Evolutionary conservation across 169 alveolate species (phyloP), one percentile per base, ranked within the genome.

Genomic region (Hammondia hammondi): DNA sequence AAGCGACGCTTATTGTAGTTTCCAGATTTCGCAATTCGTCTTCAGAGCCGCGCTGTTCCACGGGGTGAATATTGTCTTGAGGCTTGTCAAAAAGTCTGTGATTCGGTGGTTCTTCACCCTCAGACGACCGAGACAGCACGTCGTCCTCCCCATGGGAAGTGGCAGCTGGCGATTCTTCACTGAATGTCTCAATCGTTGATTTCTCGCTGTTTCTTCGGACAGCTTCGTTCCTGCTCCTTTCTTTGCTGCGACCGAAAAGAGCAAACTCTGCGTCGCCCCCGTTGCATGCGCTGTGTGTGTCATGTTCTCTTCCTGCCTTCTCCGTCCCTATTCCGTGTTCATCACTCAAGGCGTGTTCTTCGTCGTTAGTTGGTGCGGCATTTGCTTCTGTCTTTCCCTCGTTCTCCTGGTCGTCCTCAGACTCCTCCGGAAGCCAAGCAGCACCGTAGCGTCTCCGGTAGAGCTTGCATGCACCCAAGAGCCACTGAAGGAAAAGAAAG

Each of bases 401-500:
- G 43, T 10, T 17, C 85, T 35, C 85, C 48, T 9, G 46, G 0
- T 73, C 85, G 1, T 73, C 52, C 43, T 24, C 85, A 37, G 48
- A 35, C 14, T 73, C 85, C 24, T 10, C 43, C 48, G 24, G 43
- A 67, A 43, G 43, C 71, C 90, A 82, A 67, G 43, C 52, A 21
- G 90, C 90, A 27, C 71, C 90, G 57, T 82, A 43, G n/a, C 43
- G 32, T 14, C 90, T 14, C 29, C 90, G 57, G 37, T 82, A 35
- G 5, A 82, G 90, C 71, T 82, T 82, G 43, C 57, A 45, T 0
- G 71, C 70, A 19, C 71, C 90, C 37, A 82, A 27, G 19, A 82
- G 90, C 90, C 90, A 82, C 19, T 82, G 70, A 27, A 82, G 90
- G 14, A 82, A 82, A 37, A 82, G 90, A 19, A 82, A 82, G 37